These are phyloP conservation scores for Candida stauntonica DNA, from an alignment of 805 yeast genomes.

Conservation along the genomic window DNA sequence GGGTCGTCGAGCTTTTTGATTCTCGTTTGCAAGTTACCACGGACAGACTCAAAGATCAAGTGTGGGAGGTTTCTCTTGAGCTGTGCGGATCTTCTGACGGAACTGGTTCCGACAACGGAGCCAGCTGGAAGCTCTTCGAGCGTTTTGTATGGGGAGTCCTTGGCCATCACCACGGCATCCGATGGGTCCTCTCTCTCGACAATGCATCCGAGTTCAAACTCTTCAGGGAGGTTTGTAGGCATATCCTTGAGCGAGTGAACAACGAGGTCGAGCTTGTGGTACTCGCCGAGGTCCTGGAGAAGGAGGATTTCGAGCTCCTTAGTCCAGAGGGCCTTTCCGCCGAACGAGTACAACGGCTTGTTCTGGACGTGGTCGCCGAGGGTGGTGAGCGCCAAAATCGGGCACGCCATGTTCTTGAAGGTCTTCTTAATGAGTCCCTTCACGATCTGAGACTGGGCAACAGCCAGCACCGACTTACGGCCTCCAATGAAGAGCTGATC, in stretches of 20 bases:
- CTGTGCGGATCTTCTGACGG: conserved; percentile 92
- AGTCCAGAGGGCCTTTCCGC: conserved; percentile 96
- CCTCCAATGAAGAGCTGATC: conserved; percentile 64
- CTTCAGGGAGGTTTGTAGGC: conserved; percentile 89
- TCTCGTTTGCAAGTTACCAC: conserved; percentile 85
- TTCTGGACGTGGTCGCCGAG: conserved; percentile 85
- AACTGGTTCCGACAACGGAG: conserved; percentile 88
- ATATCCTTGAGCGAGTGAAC: conserved; percentile 92
- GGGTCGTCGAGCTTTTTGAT: conserved; percentile 73
- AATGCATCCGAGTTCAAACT: conserved; percentile 85
- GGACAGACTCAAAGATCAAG: conserved; percentile 72
- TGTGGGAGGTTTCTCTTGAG: conserved; percentile 73
- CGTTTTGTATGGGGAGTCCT: conserved; percentile 55
- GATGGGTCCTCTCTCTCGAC: conserved; percentile 87
- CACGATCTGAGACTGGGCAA: conserved; percentile 77
- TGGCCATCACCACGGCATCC: conserved; percentile 81
- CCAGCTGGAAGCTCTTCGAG: conserved; percentile 79
- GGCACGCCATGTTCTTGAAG: conserved; percentile 65
- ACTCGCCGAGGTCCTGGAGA: conserved; percentile 54
- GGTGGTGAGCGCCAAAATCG: conserved; percentile 76
- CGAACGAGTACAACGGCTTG: conserved; percentile 88
- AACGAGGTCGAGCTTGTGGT: conserved; percentile 74
- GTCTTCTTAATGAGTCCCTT: conserved; percentile 51
- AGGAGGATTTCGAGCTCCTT: conserved; percentile 84
- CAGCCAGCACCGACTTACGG: conserved; percentile 82